Base-by-base conservation (phyloP, 2,329 filamentous ascomycete species). In the Pezicula carpinea region DNA sequence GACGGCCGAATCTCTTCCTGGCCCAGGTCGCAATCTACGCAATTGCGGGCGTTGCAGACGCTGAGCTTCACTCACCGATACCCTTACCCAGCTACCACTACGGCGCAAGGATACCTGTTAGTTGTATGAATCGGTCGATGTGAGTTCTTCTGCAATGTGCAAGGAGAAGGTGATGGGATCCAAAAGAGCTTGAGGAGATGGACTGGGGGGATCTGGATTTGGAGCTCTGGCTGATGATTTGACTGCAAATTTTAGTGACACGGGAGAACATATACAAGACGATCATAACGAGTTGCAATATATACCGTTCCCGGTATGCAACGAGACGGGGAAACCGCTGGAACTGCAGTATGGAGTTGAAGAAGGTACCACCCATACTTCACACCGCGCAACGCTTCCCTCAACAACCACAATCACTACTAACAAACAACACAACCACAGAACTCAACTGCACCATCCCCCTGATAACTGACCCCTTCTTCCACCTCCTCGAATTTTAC, bases 401-500 rank as follows among this genome's bases (percentile, higher is more conserved):
- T 17, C 33, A 14, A 22, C 5, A 15, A 5, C 8, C 32, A 26
- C 6, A 39, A 14, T 13, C 22, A 22, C 6, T n/a, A 15, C 41
- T 36, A 22, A 43, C 41, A 48, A 36, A 50, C 31, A 31, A 38
- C 14, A 14, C 21, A 19, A 13, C 31, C 6, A 71, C 69, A 69
- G 90, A 95, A 64, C 69, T 89, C 57, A 92, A 92, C 71, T 93
- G 88, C 74, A 93, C 88, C 46, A 83, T 93, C 59, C 74, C 85
- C 62, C 78, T 87, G 69, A 76, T 92, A 59, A 76, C 79, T 59
- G 88, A 92, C 64, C 79, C 85, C 34, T 85, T 91, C 75, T 93
- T 89, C 75, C 88, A 93, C 69, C 79, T 92, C 43, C 84, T 92
- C 71, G 88, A 97, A 71, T 97, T 96, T 77, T 97, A 97, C 76